A percentile compares a stretch with the other conserved stretches of the same genome.
Evolutionary conservation across 164 flowering plant species (phyloP).

Genomic region (Nymphaea colorata): DNA sequence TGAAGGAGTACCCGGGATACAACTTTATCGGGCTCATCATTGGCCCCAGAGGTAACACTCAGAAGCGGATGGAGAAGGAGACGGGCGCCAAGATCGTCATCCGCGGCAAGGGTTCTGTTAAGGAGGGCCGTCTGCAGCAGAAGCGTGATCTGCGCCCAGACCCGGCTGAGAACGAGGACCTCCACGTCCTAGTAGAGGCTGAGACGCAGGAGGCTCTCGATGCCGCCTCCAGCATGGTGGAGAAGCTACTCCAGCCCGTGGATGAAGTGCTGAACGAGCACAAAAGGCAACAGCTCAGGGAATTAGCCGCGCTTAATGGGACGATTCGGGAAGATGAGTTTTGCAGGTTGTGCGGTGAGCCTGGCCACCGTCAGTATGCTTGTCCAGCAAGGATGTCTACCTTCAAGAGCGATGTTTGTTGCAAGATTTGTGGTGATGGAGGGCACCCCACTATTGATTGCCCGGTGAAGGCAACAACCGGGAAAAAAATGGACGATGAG

Average conservation of each 20-base stretch:
- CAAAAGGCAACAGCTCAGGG: conserved; percentile 87
- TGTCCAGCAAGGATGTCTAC: conserved; percentile 76
- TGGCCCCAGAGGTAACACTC: conserved; percentile 98
- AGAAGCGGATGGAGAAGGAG: conserved; percentile 93
- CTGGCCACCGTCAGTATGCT: conserved; percentile 88
- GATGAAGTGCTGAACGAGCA: conserved; percentile 94
- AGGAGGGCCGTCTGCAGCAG: conserved; percentile 85
- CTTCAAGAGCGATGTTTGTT: conserved; percentile 85
- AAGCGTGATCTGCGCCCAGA: conserved; percentile 79
- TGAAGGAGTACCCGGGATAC: conserved; percentile 95
- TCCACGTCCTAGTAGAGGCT: conserved; percentile 93
- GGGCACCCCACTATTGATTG: conserved; percentile 98
- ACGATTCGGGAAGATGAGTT: conserved; percentile 89
- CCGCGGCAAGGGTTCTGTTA: conserved; percentile 85
- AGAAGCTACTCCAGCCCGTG: conserved; percentile 90
- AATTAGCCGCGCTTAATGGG: conserved; percentile 90
- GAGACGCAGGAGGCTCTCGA: conserved; percentile 85
- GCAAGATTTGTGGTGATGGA: conserved; percentile 92
- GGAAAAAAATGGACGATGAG: conserved; percentile 96
- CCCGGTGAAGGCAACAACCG: conserved; percentile 69
- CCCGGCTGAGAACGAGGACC: conserved; percentile 83
- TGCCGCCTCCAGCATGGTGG: conserved; percentile 93
- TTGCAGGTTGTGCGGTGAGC: conserved; percentile 92
- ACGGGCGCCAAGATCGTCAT: conserved; percentile 94
- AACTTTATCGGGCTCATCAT: conserved; percentile 90